phyloP scores from a whole-genome alignment of 1,284 basidiomycete species.

The Marasmius oreades region DNA sequence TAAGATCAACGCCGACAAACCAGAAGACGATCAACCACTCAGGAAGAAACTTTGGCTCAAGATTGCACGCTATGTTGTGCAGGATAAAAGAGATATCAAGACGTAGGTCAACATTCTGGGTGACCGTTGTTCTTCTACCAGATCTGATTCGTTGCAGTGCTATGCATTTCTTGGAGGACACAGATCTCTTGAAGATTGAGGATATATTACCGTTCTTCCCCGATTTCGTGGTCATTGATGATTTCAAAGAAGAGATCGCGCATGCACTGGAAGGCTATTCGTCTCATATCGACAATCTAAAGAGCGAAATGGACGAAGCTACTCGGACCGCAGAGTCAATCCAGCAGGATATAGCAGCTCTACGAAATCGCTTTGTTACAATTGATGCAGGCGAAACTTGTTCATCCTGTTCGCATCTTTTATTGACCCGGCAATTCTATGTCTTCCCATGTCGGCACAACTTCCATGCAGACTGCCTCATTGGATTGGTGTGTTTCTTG shows the following conservation, averaged over 20 bases:
- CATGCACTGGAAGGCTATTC: conserved; percentile 94
- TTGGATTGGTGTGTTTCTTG: conserved; percentile 68
- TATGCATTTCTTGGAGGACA: conserved; percentile 94
- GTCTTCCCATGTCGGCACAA: conserved; percentile 97
- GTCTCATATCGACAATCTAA: conserved; percentile 86
- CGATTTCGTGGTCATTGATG: conserved; percentile 98
- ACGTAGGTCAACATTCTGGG: conserved; percentile 53
- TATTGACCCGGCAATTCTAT: conserved; percentile 92
- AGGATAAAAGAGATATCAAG: conserved; percentile 97
- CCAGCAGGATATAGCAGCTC: conserved; percentile 83
- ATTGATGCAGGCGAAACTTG: conserved; percentile 89
- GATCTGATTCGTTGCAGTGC: conserved; percentile 55
- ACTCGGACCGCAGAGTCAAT: conserved; percentile 91
- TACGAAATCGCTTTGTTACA: conserved; percentile 91
- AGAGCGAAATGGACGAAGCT: conserved; percentile 95
- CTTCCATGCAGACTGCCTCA: conserved; percentile 94
- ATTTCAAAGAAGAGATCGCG: conserved; percentile 99
- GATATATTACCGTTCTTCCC: conserved; percentile 99
- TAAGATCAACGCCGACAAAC: conserved; percentile 91
- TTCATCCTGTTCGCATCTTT: conserved; percentile 69
- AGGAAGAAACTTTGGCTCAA: conserved; percentile 97
- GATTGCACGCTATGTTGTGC: conserved; percentile 95
- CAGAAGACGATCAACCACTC: conserved; percentile 83
- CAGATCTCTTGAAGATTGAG: conserved; percentile 94
- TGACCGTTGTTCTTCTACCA: conserved; percentile 6